Conservation (phyloP, 2,329 filamentous ascomycete species). For the Colletotrichum godetiae region DNA sequence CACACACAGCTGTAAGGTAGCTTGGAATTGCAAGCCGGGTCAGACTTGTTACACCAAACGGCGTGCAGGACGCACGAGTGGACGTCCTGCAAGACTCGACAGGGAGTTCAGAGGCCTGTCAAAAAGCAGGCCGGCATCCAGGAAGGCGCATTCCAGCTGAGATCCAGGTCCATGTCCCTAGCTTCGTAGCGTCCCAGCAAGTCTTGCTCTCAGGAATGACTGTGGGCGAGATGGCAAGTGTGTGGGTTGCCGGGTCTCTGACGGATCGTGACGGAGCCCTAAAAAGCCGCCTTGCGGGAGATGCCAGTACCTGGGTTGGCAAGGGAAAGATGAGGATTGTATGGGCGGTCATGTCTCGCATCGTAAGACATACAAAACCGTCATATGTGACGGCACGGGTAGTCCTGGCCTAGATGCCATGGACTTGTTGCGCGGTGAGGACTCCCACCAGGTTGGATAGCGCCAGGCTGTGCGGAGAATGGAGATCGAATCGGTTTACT, state of each 20-base stretch:
- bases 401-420: not conserved
- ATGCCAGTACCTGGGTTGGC: not conserved
- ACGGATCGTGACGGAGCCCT: not conserved
- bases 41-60: constrained; percentile 25
- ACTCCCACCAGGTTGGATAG: not conserved
- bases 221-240: not conserved
- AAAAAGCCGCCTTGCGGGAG: not conserved
- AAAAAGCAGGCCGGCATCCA: not conserved
- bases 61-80: constrained; percentile 14
- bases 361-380: constrained; percentile 18
- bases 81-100: constrained; percentile 15
- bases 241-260: not conserved
- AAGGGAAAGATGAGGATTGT: constrained; percentile 7
- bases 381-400: constrained; percentile 23
- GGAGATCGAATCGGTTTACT: not conserved
- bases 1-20: constrained; percentile 16
- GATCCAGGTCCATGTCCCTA: constrained; percentile 3
- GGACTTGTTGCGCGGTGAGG: not conserved
- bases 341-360: constrained; percentile 14
- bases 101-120: not conserved
- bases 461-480: not conserved
- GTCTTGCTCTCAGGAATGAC: constrained; percentile 4
- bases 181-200: not conserved
- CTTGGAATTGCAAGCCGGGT: constrained; percentile 1
- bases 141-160: not conserved